These are phyloP conservation scores for Globisporangium irregulare DNA, from an alignment of 352 stramenopile species.

Conservation along the genomic window DNA sequence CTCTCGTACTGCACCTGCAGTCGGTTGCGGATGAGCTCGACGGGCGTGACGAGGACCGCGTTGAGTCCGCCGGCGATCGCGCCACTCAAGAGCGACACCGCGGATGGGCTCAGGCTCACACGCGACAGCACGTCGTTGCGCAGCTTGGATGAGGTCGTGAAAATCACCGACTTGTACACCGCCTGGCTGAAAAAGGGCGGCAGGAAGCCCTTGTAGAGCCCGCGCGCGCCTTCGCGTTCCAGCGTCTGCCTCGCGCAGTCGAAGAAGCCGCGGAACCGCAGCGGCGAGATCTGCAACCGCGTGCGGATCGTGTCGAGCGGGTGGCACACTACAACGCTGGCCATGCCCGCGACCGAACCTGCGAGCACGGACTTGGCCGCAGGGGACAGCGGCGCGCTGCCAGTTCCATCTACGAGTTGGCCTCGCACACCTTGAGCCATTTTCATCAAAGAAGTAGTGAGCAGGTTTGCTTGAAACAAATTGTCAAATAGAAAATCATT, in stretches of 20 bases:
- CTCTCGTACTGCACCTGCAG: slow-evolving; percentile 78
- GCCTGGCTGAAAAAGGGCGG: slow-evolving; percentile 86
- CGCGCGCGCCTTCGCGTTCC: slow-evolving; percentile 51
- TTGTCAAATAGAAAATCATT: too few species aligned
- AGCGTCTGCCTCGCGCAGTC: slow-evolving; percentile 65
- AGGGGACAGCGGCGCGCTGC: slow-evolving; percentile 34
- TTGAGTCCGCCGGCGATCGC: slow-evolving; percentile 70
- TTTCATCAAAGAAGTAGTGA: neutral
- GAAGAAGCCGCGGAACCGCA: slow-evolving; percentile 57
- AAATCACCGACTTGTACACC: slow-evolving; percentile 89
- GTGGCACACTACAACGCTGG: slow-evolving; percentile 78
- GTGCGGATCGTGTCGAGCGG: slow-evolving; percentile 87
- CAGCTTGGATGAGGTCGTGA: slow-evolving; percentile 66
- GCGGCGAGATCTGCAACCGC: slow-evolving; percentile 72
- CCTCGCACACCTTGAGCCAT: neutral
- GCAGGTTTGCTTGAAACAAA: too few species aligned
- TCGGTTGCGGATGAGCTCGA: slow-evolving; percentile 80
- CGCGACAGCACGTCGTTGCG: slow-evolving; percentile 50
- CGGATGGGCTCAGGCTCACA: slow-evolving; percentile 34
- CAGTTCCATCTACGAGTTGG: neutral
- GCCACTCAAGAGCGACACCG: slow-evolving; percentile 45
- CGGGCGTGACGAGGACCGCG: slow-evolving; percentile 64
- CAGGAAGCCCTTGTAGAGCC: slow-evolving; percentile 84
- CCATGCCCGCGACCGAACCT: slow-evolving; percentile 80
- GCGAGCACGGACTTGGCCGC: slow-evolving; percentile 70